phyloP scores from a whole-genome alignment of 768 basidiomycete genomes.

The Gymnopilus dilepis region DNA sequence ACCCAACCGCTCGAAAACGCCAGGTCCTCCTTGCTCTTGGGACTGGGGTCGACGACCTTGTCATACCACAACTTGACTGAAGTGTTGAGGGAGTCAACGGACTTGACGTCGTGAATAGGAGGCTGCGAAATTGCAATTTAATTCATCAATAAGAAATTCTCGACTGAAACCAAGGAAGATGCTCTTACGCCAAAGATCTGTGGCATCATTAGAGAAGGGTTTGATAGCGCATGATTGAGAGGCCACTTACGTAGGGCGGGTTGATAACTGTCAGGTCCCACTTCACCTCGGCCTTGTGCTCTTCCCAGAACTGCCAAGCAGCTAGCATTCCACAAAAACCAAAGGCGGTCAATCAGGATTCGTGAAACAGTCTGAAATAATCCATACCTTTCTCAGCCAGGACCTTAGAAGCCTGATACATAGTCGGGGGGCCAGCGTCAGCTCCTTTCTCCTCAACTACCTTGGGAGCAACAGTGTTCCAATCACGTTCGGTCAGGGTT shows the following conservation, averaged over 20 bases:
- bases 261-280: conserved; percentile 62
- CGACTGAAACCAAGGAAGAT: background rate
- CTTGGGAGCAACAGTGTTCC: conserved; percentile 58
- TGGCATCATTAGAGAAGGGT: background rate
- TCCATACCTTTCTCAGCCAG: conserved; percentile 63
- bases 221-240: background rate
- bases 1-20: conserved; percentile 1
- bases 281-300: conserved; percentile 45
- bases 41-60: background rate
- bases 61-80: conserved; percentile 8
- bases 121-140: background rate
- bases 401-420: conserved; percentile 68
- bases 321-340: conserved; percentile 30
- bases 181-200: conserved; percentile 6
- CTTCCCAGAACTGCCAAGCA: conserved; percentile 46
- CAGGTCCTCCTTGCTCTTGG: background rate
- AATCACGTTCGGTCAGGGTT: conserved; percentile 56
- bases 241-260: conserved; percentile 51
- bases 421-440: conserved; percentile 41
- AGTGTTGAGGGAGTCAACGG: background rate
- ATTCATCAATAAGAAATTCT: background rate
- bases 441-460: conserved; percentile 54
- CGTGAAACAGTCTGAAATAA: background rate
- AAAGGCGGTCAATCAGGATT: background rate
- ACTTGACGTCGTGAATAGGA: background rate